Evolutionary conservation across 768 basidiomycete genomes (phyloP).

Genomic region (Exsudoporus frostii): DNA sequence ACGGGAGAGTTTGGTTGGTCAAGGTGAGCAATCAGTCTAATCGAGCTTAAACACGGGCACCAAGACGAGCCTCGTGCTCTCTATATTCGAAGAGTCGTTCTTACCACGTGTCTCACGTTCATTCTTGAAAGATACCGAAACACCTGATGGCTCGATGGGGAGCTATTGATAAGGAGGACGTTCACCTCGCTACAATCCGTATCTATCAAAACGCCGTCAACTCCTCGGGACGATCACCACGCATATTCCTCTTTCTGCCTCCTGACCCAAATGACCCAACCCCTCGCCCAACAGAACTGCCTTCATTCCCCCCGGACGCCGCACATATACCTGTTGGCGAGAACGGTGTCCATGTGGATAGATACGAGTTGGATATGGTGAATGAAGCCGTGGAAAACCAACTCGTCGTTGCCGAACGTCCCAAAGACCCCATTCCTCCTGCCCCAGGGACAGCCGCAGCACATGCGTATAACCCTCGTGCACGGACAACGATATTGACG

Average conservation of each 20-base stretch:
- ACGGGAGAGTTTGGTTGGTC: constrained; percentile 80
- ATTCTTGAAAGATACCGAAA: constrained; percentile 65
- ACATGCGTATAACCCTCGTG: constrained; percentile 51
- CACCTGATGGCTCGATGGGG: constrained; percentile 86
- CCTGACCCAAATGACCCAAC: constrained; percentile 48
- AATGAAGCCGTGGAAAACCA: constrained; percentile 83
- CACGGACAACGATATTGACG: constrained; percentile 74
- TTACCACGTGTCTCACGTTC: constrained; percentile 5
- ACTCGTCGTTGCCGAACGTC: constrained; percentile 79
- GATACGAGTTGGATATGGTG: constrained; percentile 88
- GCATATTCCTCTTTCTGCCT: constrained; percentile 66
- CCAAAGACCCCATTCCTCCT: constrained; percentile 55
- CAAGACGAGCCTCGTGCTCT: not conserved
- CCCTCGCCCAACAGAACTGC: constrained; percentile 22
- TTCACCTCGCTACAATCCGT: constrained; percentile 81
- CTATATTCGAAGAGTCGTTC: not conserved
- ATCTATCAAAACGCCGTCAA: constrained; percentile 58
- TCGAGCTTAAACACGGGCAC: not conserved
- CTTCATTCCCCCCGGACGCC: constrained; percentile 28
- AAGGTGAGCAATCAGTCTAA: constrained; percentile 53
- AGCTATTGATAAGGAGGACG: constrained; percentile 66
- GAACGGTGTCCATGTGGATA: constrained; percentile 42
- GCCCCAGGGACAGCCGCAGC: constrained; percentile 34
- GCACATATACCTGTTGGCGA: constrained; percentile 30
- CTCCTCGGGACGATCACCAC: constrained; percentile 46